phyloP scores from a whole-genome alignment of 306 rosid species.

The Arachis stenosperma region DNA sequence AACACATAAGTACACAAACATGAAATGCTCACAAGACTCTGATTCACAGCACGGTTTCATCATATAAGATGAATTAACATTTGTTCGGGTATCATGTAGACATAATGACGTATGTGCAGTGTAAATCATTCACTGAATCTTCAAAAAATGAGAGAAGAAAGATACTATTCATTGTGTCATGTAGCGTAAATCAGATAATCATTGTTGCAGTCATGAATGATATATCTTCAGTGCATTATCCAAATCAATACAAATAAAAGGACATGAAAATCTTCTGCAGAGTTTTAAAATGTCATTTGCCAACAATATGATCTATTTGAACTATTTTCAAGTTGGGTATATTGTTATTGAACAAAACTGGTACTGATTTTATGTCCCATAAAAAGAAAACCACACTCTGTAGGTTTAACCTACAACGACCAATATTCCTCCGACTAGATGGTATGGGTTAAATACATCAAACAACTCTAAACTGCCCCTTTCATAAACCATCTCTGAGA shows the following conservation, averaged over 20 bases:
- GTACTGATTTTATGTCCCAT: background rate
- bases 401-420: conserved; percentile 5
- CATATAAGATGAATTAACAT: conserved; percentile 1
- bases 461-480: background rate
- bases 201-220: background rate
- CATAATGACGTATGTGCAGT: background rate
- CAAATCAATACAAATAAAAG: background rate
- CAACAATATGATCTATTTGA: background rate
- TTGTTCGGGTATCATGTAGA: background rate
- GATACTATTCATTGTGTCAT: background rate
- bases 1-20: conserved; percentile 14
- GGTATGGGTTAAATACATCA: too few species aligned
- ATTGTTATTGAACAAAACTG: conserved; percentile 5
- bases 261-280: background rate
- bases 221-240: background rate
- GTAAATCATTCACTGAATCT: background rate
- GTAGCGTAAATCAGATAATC: background rate
- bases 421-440: background rate
- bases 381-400: conserved; percentile 13
- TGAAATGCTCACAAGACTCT: conserved; percentile 11
- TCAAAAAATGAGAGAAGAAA: conserved; percentile 1
- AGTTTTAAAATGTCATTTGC: too few species aligned
- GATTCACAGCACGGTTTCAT: conserved; percentile 5
- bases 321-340: background rate
- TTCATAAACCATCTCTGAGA: background rate